Evolutionary conservation across 192 early-diverging fungal species (phyloP).

Genomic region (Phycomyces blakesleeanus): DNA sequence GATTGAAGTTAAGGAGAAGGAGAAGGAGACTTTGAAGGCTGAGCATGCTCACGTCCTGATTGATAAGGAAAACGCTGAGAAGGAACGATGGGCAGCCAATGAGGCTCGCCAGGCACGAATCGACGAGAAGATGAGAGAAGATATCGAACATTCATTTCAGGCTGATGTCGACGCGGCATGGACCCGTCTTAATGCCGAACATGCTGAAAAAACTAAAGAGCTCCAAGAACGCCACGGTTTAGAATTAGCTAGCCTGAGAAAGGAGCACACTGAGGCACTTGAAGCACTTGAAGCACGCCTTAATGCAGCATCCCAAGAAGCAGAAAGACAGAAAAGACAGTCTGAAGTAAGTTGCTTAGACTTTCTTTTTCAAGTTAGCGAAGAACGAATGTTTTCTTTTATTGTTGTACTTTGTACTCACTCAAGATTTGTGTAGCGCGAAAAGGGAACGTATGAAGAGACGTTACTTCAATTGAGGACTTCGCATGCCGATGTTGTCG

Average conservation of each 20-base stretch:
- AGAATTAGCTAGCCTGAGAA: neutral
- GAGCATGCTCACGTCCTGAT: neutral
- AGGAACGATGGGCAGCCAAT: neutral
- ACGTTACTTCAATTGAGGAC: too few relatives aligned
- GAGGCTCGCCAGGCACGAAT: neutral
- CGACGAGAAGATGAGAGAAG: neutral
- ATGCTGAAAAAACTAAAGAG: neutral
- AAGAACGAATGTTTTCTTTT: too few relatives aligned
- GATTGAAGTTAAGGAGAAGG: neutral
- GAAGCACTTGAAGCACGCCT: neutral
- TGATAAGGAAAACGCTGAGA: neutral
- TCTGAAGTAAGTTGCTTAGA: too few relatives aligned
- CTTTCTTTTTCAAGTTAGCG: too few relatives aligned
- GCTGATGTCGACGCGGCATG: neutral
- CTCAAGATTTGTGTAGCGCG: too few relatives aligned
- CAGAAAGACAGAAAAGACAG: neutral
- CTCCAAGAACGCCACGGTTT: neutral
- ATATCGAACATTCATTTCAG: neutral
- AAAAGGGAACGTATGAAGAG: too few relatives aligned
- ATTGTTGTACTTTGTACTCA: too few relatives aligned
- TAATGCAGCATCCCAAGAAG: neutral
- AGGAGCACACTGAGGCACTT: conserved; percentile 1
- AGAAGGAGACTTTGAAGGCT: neutral
- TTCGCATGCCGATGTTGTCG: too few relatives aligned
- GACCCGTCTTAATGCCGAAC: neutral